A percentile compares a stretch with the other conserved stretches of the same genome.
Conservation (phyloP, 257 asterid species). For the Nemophila menziesii region DNA sequence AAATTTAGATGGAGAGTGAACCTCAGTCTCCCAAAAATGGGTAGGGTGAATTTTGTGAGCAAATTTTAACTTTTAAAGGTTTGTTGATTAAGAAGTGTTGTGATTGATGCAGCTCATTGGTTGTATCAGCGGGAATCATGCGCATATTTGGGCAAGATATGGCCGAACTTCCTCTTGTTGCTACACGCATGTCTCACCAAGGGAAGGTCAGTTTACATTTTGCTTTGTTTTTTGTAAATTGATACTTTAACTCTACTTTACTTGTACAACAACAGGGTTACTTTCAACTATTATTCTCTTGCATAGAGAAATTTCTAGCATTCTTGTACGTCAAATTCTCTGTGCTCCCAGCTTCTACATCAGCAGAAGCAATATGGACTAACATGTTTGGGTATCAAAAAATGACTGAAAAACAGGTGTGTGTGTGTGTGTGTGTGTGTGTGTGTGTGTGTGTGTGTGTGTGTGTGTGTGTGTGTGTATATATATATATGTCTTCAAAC, state of each 20-base stretch:
- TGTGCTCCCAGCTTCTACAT: slow-evolving; percentile 89
- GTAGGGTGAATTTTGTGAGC: no score
- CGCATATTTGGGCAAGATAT: slow-evolving; percentile 84
- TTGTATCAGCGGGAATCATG: slow-evolving; percentile 86
- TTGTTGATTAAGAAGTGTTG: no score
- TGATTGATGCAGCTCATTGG: slow-evolving; percentile 86
- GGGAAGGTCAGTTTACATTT: slow-evolving; percentile 69
- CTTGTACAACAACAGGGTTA: slow-evolving; percentile 63
- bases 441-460: no score
- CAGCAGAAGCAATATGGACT: slow-evolving; percentile 86
- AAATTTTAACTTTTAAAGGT: no score
- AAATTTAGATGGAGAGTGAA: no score
- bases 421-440: no score
- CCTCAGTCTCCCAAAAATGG: no score
- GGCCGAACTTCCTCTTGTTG: slow-evolving; percentile 96
- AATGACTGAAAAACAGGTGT: slow-evolving; percentile 61
- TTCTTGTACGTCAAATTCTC: slow-evolving; percentile 54
- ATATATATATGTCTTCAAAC: no score
- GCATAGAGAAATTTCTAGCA: slow-evolving; percentile 70
- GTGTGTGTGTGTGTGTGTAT: no score
- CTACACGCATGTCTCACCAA: slow-evolving; percentile 63
- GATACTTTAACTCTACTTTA: neutral
- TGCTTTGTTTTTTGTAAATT: no score
- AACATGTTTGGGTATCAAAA: slow-evolving; percentile 65
- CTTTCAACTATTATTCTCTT: slow-evolving; percentile 65